Evolutionary conservation across 768 basidiomycete species (phyloP), one percentile per base, ranked within the genome.

Genomic region (Lentinula boryana): DNA sequence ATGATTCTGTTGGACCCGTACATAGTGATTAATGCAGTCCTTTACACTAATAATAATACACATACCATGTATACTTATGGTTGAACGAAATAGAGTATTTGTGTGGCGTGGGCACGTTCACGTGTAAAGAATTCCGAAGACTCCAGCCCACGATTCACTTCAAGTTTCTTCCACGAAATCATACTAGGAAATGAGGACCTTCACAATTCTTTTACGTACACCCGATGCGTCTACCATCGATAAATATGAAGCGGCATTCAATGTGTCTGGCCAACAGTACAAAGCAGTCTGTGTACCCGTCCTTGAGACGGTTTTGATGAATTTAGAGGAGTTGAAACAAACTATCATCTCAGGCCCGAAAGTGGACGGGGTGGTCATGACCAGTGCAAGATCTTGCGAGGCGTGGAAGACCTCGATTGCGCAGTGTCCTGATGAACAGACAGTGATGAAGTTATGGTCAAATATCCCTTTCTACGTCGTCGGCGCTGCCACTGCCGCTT

Each of bases 391-490:
- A 31, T 84, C 88, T 0, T 86, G 85, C 63, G 88, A 92, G 52
- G 89, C 88, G 0, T 91, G 89, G 84, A 75, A 70, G 41, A 68
- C 67, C 5, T 85, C 40, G 31, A 32, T 66, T 52, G 41, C 31
- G 21, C 53, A 56, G 33, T 38, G 21, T 56, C 60, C 53, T 32
- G 32, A 51, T 32, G 44, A 56, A 68, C 9, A 60, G 69, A n/a
- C n/a, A 8, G 36, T 38, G 36, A 38, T 38, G 61, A 23, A 57
- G 27, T 56, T 31, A 33, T 63, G 48, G 62, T 80, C 76, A 63
- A 36, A 71, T 70, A 69, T 83, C 3, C 87, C 89, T 3, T 93
- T 94, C 74, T 94, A 92, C 64, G 88, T 83, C 32, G 89, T 95
- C 6, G 93, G 93, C 0, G 74, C 80, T 21, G 77, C 81, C 4